Evolutionary conservation across 371 early-diverging fungal genomes (phyloP), one percentile per base, ranked within the genome.

Genomic region (Cokeromyces recurvatus): DNA sequence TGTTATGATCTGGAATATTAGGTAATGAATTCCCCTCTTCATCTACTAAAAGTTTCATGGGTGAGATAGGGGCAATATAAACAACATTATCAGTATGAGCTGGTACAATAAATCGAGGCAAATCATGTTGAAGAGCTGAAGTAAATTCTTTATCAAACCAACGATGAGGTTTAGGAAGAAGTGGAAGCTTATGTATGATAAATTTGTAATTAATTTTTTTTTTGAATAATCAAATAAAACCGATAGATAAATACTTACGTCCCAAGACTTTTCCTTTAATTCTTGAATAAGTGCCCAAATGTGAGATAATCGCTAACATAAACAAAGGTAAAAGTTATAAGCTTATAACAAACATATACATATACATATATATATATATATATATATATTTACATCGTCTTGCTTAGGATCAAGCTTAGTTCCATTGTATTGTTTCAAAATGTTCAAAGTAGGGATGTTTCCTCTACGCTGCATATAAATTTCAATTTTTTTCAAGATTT

Each of bases 261-360:
- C 71, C 90, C 92, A 89, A 19, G 69, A 65, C 37, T 76, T 75
- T 23, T 41, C 39, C 47, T 78, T 68, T 22, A 87, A 53, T 25
- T 78, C 72, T 51, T 76, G 69, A 37, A 84, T 78, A 50, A 85
- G 79, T 23, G 52, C 46, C 90, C 90, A 89, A 29, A 90, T 56
- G 41, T 81, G 59, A n/a, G 75, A n/a, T n/a, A n/a, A n/a, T n/a
- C n/a, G n/a, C n/a, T n/a, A n/a, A n/a, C n/a, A n/a, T n/a, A n/a
- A n/a, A n/a, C n/a, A n/a, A n/a, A n/a, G n/a, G n/a, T n/a, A n/a
- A n/a, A n/a, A n/a, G n/a, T n/a, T n/a, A n/a, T n/a, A n/a, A n/a
- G n/a, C n/a, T n/a, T n/a, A n/a, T n/a, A n/a, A n/a, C n/a, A n/a
- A n/a, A n/a, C n/a, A n/a, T n/a, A n/a, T n/a, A n/a, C n/a, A n/a